Evolutionary conservation across 2,329 filamentous ascomycete species (phyloP).

Genomic region (Purpureocillium lavendulum): DNA sequence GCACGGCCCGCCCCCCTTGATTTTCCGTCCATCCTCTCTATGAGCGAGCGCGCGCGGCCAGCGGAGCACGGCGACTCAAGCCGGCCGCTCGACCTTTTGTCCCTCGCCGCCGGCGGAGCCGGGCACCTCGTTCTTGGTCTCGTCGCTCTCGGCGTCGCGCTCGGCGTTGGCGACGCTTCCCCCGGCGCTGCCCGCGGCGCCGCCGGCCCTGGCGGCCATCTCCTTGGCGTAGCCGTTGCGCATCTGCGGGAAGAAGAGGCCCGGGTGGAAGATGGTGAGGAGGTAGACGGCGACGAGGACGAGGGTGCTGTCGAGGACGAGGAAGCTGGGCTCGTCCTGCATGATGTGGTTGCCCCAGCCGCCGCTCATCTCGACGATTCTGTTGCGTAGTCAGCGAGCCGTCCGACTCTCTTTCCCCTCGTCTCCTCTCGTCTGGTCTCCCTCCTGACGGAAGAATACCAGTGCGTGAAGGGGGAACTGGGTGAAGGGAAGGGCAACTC

Average conservation of each 20-base stretch:
- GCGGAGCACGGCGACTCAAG: neutral
- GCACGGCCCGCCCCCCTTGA: too few species aligned
- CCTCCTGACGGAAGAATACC: too few species aligned
- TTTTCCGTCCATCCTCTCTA: too few species aligned
- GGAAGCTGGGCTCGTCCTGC: slow-evolving; percentile 52
- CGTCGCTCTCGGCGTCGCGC: slow-evolving; percentile 1
- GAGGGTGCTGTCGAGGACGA: slow-evolving; percentile 46
- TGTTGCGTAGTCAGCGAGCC: slow-evolving; percentile 17
- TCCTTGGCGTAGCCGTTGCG: slow-evolving; percentile 16
- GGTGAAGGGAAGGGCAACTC: neutral
- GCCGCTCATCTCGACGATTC: slow-evolving; percentile 54
- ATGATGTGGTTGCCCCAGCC: slow-evolving; percentile 58
- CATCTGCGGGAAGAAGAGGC: slow-evolving; percentile 48
- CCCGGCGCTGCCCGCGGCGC: slow-evolving; percentile 3
- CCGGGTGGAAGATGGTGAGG: slow-evolving; percentile 45
- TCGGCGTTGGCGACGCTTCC: neutral
- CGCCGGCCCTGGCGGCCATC: slow-evolving; percentile 4
- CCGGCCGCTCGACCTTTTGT: slow-evolving; percentile 1
- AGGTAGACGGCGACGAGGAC: slow-evolving; percentile 40
- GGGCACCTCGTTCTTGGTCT: slow-evolving; percentile 13
- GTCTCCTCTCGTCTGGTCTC: too few species aligned
- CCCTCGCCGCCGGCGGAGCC: slow-evolving; percentile 20
- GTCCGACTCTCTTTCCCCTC: too few species aligned
- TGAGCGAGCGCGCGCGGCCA: too few species aligned
- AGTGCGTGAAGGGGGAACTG: neutral